Evolutionary conservation across 441 rosid species (phyloP), one percentile per base, ranked within the genome.

Genomic region (Adansonia gregorii): DNA sequence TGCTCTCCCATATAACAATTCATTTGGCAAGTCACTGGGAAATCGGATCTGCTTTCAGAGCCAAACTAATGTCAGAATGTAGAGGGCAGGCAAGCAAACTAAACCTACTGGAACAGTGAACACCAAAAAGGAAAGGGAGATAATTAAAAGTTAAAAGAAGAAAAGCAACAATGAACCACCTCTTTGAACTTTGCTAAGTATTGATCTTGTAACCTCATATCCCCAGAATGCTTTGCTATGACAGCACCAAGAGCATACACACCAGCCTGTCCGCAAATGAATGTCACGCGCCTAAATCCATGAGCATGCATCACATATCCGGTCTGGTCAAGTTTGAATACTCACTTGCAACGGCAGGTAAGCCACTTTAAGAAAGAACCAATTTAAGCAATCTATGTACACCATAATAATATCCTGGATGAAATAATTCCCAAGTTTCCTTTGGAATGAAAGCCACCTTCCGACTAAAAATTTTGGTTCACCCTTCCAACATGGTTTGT

Each of bases 211-310:
- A 86, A 83, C 79, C 80, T 78, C 72, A 82, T 80, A 67, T 88
- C 90, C 82, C 93, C 88, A 31, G 87, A 61, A 80, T 85, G 86
- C 86, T 88, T 89, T 61, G 96, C 93, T 58, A 80, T 67, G 39
- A 88, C 92, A 75, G 93, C 96, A 76, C 93, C 96, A 46, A 92
- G 89, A 73, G 94, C 93, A 85, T 72, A 89, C 73, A 92, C 90
- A 65, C 96, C 94, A 83, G 94, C 89, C 22, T 78, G 79, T 20
- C 94, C 94, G 56, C 93, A 89, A 67, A 90, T 83, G 75, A 90
- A 90, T 6, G 93, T 87, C 78, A 88, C 89, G 49, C 73, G 87
- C 73, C 94, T 90, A 76, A 76, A 67, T 63, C 46, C 70, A 81
- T 8, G 66, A 27, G 73, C 67, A 45, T 9, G 61, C 22, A 69